Evolutionary conservation across 257 asterid genomes (phyloP).

Genomic region (Jasminum sambac): DNA sequence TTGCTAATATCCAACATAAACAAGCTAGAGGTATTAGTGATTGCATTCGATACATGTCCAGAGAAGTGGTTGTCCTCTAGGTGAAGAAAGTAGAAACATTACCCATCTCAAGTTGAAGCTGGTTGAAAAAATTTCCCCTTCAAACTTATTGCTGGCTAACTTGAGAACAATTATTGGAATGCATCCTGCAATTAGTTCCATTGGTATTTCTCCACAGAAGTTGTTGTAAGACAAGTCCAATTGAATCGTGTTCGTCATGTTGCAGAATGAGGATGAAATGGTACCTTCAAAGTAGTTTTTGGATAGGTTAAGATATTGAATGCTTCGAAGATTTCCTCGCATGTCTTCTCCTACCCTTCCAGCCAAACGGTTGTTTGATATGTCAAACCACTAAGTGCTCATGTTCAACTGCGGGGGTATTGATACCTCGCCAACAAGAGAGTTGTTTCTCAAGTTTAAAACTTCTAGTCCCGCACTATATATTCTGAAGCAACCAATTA

Average conservation of each 20-base stretch:
- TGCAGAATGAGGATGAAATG: not conserved
- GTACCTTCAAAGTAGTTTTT: too few relatives aligned
- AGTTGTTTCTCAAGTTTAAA: conserved; percentile 14
- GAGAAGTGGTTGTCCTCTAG: not conserved
- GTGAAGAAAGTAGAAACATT: too few relatives aligned
- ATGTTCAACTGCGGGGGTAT: not conserved
- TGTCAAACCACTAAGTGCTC: not conserved
- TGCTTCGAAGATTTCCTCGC: too few relatives aligned
- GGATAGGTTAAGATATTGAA: too few relatives aligned
- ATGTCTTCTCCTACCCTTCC: conserved; percentile 3
- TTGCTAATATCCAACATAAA: not conserved
- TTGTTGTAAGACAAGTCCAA: conserved; percentile 19
- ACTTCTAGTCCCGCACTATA: conserved; percentile 4
- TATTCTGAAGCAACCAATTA: not conserved
- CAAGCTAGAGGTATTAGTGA: not conserved
- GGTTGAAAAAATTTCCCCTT: not conserved
- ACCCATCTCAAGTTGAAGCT: not conserved
- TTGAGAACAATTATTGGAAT: not conserved
- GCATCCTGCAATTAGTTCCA: not conserved
- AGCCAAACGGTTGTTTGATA: conserved; percentile 7
- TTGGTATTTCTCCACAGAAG: conserved; percentile 7
- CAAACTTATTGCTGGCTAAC: not conserved
- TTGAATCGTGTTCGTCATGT: not conserved
- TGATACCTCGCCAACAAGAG: conserved; percentile 1
- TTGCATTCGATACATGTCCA: not conserved